Evolutionary conservation across 192 early-diverging fungal species (phyloP).

Genomic region (Chytriomyces sp.): DNA sequence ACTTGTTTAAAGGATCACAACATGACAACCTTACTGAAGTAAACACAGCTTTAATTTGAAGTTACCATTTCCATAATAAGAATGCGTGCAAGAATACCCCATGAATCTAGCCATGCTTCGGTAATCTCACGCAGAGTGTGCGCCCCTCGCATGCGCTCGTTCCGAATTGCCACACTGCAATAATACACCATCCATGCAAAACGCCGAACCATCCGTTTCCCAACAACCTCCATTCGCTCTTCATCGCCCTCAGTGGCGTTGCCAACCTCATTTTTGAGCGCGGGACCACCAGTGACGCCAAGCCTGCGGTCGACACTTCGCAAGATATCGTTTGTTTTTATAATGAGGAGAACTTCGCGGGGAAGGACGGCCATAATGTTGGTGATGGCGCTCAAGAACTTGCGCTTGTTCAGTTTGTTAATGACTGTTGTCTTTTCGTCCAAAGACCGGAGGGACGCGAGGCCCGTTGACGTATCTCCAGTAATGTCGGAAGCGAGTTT

Average conservation of each 20-base stretch:
- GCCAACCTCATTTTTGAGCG: neutral
- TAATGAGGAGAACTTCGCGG: conserved; percentile 77
- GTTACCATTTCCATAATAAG: neutral
- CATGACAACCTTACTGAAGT: neutral
- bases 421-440: conserved; percentile 60
- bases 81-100: conserved; percentile 8
- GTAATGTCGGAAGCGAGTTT: neutral
- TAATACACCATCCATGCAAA: conserved; percentile 26
- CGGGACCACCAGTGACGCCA: conserved; percentile 35
- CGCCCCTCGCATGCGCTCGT: conserved; percentile 11
- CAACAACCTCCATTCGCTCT: neutral
- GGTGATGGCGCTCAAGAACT: conserved; percentile 71
- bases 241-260: neutral
- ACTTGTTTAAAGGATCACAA: conserved; percentile 44
- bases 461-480: neutral
- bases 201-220: conserved; percentile 11
- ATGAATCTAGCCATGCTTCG: conserved; percentile 14
- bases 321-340: conserved; percentile 92
- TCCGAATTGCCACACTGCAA: conserved; percentile 11
- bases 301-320: conserved; percentile 57
- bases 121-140: neutral
- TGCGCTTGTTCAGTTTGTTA: conserved; percentile 51
- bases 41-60: no score
- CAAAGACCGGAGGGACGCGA: conserved; percentile 45
- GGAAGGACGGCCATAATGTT: conserved; percentile 84